These are phyloP conservation scores for Lasiodiplodia hormozganensis DNA, from an alignment of 2,329 filamentous ascomycete species.

Conservation along the genomic window DNA sequence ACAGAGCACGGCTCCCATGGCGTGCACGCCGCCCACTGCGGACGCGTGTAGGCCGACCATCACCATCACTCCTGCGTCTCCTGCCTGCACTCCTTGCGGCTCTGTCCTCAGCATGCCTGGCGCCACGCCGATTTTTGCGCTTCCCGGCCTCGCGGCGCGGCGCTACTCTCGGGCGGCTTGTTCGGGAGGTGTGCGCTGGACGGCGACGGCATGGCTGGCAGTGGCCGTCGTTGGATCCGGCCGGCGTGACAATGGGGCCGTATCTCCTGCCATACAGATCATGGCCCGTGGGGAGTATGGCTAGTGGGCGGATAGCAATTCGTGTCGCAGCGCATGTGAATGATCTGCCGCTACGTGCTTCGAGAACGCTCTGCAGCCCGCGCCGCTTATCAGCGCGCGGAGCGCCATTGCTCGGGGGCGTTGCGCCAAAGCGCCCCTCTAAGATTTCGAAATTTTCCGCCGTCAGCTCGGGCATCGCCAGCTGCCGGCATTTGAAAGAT, in stretches of 20 bases:
- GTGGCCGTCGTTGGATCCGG: slow-evolving; percentile 9
- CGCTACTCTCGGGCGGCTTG: slow-evolving; percentile 6
- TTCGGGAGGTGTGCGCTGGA: slow-evolving; percentile 3
- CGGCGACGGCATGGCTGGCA: background rate
- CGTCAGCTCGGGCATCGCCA: background rate
- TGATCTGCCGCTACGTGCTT: slow-evolving; percentile 28
- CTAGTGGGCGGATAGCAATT: slow-evolving; percentile 4
- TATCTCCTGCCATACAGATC: slow-evolving; percentile 27
- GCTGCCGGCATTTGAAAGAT: too few species aligned
- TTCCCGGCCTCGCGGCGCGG: background rate
- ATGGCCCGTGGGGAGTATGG: background rate
- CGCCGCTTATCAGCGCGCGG: slow-evolving; percentile 18
- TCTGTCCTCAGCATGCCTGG: background rate
- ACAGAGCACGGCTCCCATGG: slow-evolving; percentile 20
- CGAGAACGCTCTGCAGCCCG: slow-evolving; percentile 27
- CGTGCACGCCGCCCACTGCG: background rate
- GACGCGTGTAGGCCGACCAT: slow-evolving; percentile 26
- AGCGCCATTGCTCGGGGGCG: background rate
- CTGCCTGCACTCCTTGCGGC: background rate
- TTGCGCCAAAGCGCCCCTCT: background rate
- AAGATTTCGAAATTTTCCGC: slow-evolving; percentile 17
- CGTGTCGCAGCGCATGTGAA: slow-evolving; percentile 24
- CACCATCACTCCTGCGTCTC: slow-evolving; percentile 8
- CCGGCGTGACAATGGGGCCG: slow-evolving; percentile 19
- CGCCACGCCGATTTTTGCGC: slow-evolving; percentile 2